Conservation (phyloP, 1,284 basidiomycete genomes). For the Cryptococcus hybrid region DNA sequence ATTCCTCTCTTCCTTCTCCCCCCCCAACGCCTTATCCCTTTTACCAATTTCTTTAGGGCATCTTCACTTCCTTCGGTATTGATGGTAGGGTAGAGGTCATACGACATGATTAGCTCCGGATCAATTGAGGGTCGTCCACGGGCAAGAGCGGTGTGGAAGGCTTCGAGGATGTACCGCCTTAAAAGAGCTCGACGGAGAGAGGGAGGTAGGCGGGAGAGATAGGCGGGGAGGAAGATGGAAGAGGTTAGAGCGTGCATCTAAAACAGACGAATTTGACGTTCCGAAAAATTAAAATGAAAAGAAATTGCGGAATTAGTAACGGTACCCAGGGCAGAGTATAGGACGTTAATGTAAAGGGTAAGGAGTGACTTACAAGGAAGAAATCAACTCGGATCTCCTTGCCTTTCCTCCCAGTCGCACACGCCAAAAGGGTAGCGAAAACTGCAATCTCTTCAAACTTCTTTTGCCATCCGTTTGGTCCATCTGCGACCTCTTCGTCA, state of each 20-base stretch:
- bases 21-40: conserved; percentile 15
- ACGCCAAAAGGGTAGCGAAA: conserved; percentile 57
- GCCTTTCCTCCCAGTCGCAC: conserved; percentile 57
- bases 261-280: neutral
- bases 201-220: conserved; percentile 45
- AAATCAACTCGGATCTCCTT: conserved; percentile 62
- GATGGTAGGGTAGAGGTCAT: conserved; percentile 55
- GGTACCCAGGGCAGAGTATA: too few species aligned
- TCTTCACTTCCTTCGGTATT: neutral
- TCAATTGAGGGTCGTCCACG: conserved; percentile 63
- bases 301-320: neutral
- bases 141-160: conserved; percentile 54
- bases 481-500: conserved; percentile 48
- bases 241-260: conserved; percentile 65
- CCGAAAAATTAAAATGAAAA: neutral
- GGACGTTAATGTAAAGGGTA: too few species aligned
- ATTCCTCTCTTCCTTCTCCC: conserved; percentile 51
- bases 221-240: conserved; percentile 60
- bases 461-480: conserved; percentile 47
- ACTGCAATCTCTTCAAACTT: conserved; percentile 60
- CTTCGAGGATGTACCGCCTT: conserved; percentile 53
- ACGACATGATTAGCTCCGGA: conserved; percentile 58
- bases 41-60: neutral
- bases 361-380: conserved; percentile 53
- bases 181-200: conserved; percentile 55